These are phyloP conservation scores for Adansonia grandidieri DNA, from an alignment of 441 rosid species.

Conservation along the genomic window DNA sequence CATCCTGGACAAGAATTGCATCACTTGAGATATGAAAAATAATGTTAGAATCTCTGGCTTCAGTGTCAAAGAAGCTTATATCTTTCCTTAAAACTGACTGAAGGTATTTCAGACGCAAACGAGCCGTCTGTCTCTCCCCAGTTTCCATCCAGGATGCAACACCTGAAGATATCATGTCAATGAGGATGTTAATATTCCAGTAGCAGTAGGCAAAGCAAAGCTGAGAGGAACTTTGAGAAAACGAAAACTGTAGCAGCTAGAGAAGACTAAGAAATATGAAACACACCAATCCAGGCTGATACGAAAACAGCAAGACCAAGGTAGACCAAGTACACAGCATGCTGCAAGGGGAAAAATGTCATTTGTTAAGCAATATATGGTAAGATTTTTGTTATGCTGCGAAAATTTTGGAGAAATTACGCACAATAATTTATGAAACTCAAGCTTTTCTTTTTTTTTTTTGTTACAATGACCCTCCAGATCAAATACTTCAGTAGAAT, in stretches of 20 bases:
- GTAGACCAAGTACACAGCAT: constrained; percentile 73
- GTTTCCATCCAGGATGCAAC: constrained; percentile 86
- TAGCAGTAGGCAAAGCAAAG: neutral
- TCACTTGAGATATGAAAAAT: constrained; percentile 76
- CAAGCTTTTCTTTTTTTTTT: neutral
- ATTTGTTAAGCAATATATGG: neutral
- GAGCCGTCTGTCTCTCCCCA: constrained; percentile 82
- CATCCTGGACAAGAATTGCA: constrained; percentile 83
- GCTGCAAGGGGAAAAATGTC: constrained; percentile 39
- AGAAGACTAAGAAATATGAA: constrained; percentile 15
- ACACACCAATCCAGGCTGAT: constrained; percentile 77
- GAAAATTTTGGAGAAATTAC: neutral
- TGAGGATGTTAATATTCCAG: neutral
- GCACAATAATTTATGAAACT: neutral
- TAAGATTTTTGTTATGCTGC: neutral
- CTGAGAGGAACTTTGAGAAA: neutral
- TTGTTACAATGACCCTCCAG: neutral
- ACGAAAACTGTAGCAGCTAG: neutral
- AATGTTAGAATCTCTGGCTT: constrained; percentile 73
- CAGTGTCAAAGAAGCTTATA: constrained; percentile 69
- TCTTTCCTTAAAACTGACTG: constrained; percentile 62
- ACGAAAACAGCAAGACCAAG: constrained; percentile 57
- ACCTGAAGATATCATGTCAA: constrained; percentile 38
- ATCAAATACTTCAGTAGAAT: neutral
- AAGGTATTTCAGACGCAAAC: constrained; percentile 70